Conservation (phyloP, 2,329 filamentous ascomycete genomes). For the Mycocentrospora acerina region DNA sequence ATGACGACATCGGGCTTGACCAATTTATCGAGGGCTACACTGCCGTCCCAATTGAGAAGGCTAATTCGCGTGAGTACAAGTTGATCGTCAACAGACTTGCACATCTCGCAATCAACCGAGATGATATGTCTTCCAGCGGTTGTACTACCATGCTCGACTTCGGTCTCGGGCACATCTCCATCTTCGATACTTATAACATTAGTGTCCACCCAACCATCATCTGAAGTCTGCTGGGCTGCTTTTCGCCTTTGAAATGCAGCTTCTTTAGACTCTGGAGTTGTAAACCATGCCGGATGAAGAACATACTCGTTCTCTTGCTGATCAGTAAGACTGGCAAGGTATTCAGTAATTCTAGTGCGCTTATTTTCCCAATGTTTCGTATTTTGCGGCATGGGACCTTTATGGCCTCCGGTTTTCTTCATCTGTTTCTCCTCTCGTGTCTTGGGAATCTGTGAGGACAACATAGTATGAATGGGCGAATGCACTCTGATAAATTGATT, state of each 20-base stretch:
- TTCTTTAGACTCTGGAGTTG: conserved; percentile 56
- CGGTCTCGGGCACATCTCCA: conserved; percentile 65
- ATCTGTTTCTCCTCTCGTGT: conserved; percentile 65
- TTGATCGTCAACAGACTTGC: conserved; percentile 75
- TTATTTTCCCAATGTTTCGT: conserved; percentile 71
- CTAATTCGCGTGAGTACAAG: conserved; percentile 89
- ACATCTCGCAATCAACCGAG: conserved; percentile 97
- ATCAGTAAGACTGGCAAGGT: conserved; percentile 71
- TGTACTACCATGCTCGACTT: conserved; percentile 78
- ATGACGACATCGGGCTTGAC: conserved; percentile 90
- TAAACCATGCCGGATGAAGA: conserved; percentile 76
- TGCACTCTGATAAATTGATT: conserved; percentile 68
- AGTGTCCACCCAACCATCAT: conserved; percentile 81
- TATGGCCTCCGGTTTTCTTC: conserved; percentile 44
- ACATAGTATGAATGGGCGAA: conserved; percentile 82
- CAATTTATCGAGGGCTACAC: conserved; percentile 80
- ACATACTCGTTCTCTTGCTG: conserved; percentile 81
- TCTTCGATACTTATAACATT: conserved; percentile 66
- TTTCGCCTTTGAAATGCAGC: conserved; percentile 57
- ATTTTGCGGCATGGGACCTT: conserved; percentile 59
- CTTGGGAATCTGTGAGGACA: conserved; percentile 72
- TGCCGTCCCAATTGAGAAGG: conserved; percentile 81
- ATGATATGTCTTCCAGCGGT: conserved; percentile 78
- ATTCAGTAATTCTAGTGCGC: conserved; percentile 79
- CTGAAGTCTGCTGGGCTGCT: conserved; percentile 48